A percentile compares a stretch with the other conserved stretches of the same genome.
Evolutionary conservation across 495 filamentous ascomycete species (phyloP).

Genomic region (Lepraria neglecta): DNA sequence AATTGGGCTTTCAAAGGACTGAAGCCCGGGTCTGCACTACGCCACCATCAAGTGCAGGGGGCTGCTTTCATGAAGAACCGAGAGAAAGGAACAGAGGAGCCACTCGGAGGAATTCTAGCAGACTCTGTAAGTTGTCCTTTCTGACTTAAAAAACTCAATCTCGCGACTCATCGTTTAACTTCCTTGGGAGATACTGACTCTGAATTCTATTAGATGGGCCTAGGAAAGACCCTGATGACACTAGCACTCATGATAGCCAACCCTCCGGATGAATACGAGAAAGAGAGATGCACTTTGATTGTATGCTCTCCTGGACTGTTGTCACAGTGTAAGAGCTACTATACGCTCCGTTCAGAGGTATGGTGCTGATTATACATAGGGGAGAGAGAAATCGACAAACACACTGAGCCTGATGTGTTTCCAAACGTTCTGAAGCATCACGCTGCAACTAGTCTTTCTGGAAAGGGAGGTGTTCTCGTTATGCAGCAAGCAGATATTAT

Average conservation of each 20-base stretch:
- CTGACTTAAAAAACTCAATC: too few species aligned
- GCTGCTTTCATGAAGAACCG: conserved; percentile 19
- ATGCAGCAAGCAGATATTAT: conserved; percentile 29
- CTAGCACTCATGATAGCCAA: conserved; percentile 49
- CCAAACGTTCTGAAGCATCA: conserved; percentile 23
- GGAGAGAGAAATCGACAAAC: conserved; percentile 38
- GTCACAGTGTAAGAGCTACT: conserved; percentile 34
- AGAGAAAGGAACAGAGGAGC: conserved; percentile 11
- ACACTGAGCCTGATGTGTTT: conserved; percentile 30
- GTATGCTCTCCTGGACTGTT: conserved; percentile 42
- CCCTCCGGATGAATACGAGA: conserved; percentile 25
- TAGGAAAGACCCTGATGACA: conserved; percentile 54
- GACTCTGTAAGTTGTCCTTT: conserved; percentile 31
- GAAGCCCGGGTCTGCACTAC: conserved; percentile 6
- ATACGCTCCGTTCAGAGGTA: too few species aligned
- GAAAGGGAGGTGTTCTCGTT: conserved; percentile 16
- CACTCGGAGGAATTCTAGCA: conserved; percentile 20
- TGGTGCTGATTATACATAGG: background rate
- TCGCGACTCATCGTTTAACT: too few species aligned
- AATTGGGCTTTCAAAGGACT: conserved; percentile 25
- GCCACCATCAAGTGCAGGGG: conserved; percentile 24
- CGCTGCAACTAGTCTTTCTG: conserved; percentile 9
- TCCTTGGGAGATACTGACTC: too few species aligned
- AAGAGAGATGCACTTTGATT: conserved; percentile 44
- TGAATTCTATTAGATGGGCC: conserved; percentile 44